Evolutionary conservation across 768 basidiomycete genomes (phyloP), one percentile per base, ranked within the genome.

Genomic region (Calocera viscosa): DNA sequence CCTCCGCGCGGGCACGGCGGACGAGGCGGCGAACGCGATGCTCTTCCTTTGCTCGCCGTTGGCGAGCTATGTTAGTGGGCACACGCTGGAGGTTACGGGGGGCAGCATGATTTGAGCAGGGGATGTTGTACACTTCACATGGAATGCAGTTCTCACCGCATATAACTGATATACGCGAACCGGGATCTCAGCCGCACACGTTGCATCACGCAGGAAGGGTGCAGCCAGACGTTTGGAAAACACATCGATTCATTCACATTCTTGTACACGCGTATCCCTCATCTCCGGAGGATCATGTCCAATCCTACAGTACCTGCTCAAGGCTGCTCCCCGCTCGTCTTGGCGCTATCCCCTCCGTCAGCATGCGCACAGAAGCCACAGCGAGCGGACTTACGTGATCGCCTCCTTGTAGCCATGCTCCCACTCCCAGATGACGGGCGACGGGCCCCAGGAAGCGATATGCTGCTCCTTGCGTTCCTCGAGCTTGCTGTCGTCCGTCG

Each of bases 11-110:
- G 88, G 83, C 64, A 79, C 79, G 8, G 76, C 88, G 0, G 90
- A 92, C 65, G 91, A 93, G 74, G 91, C 87, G 3, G 90, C 89
- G 2, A 82, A 80, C 26, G 82, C 82, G 0, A 81, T 90, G 72
- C 81, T 92, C 17, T 92, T 92, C 82, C 79, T 92, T 69, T 84
- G 84, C 0, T 90, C 88, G 16, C 89, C 89, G 11, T 78, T 93
- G 26, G 87, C 89, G 16, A 84, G 86, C 1, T 93, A 89, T 73
- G 86, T 93, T 66, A 84, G 82, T 53, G 90, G 90, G 8, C 91
- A 91, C 76, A 91, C 89, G 17, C 78, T 92, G 65, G 89, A 91
- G 75, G 88, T 89, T 24, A 91, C 90, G 39, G 90, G 90, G 35
- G 91, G 91, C 43, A 80, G 81, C 65, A 89, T 89, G 39, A 90